Base-by-base conservation (phyloP, 2,329 filamentous ascomycete species). In the Aureobasidium lini region DNA sequence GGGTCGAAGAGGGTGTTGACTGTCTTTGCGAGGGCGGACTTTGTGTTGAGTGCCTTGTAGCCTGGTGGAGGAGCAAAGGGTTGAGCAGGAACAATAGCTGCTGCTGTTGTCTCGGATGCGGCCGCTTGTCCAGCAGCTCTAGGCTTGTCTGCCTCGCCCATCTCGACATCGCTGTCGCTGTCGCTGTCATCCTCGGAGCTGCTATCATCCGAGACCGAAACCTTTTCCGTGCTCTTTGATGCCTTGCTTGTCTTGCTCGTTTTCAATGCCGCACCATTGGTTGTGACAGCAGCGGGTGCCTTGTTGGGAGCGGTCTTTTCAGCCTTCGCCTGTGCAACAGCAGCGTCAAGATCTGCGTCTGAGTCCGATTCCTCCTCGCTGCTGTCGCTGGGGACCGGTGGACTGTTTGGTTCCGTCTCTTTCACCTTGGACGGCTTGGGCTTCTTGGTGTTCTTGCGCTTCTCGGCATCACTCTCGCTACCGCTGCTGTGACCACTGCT, bases 1-100 rank as follows among this genome's bases (percentile, higher is more conserved):
- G 80, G 79, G 60, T 81, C 76, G 66, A 88, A 84, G 57, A 86
- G 72, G 23, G 80, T 75, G 8, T 67, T 57, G 6, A 67, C 59
- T 42, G 67, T 68, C 8, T 69, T 72, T 8, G 66, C 62, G 6
- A 70, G 64, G 32, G 66, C 66, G 16, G 65, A 79, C 70, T 61
- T 83, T 72, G 67, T 81, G 74, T 65, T 79, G 71, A 68, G 75
- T 69, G 64, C 73, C 66, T 64, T 75, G 79, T 81, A 81, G 47
- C 79, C 77, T 32, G 67, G 65, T 5, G 74, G 71, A 18, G 75
- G 70, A 29, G 71, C 66, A 16, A 70, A 69, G 10, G 66, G 67
- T 37, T 71, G 67, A 4, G 49, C 29, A 11, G 59, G 56, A 8
- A 52, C 43, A 7, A 53, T 31, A 6, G 46, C 36, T 13, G 56